Evolutionary conservation across 1,284 basidiomycete genomes (phyloP), one percentile per base, ranked within the genome.

Genomic region (Leccinum griseonigrum): DNA sequence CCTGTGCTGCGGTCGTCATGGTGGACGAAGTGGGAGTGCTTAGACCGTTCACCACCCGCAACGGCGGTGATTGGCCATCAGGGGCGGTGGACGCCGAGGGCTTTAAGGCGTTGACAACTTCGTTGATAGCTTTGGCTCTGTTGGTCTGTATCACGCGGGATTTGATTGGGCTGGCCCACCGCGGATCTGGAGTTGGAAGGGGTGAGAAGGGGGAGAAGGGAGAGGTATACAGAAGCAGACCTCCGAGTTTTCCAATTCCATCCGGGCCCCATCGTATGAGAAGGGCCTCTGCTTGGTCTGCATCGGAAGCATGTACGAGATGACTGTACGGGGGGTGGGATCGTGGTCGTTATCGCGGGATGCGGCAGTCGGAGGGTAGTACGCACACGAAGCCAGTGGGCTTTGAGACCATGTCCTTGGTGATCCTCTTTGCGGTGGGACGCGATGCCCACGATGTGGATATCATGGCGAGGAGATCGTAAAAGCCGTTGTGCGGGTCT

Each of bases 121-220:
- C 87, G 67, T 94, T 94, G 66, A 96, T 83, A 32, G 92, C 93
- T 73, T 81, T 85, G 38, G 88, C 91, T 73, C 93, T 92, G 70
- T 88, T 89, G 61, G 82, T 83, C 62, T 85, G 81, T 63, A 88
- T 85, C 64, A 97, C 84, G 48, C 86, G 85, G 69, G 89, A 84
- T 79, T 97, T 97, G 79, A 97, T 95, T 59, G 92, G 93, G 70
- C 83, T 84, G 48, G 94, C 94, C 95, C 95, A 97, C 54, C 83
- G 84, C 65, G 92, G 92, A 80, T 95, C 94, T 95, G 70, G 57
- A 62, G 66, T 36, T 60, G 59, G 56, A 46, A 56, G 58, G 63
- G n/a, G 68, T n/a, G 54, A 57, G 62, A 62, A 65, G 67, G 62
- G 22, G 67, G 28, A 56, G 60, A 61, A 68, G 60, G 57, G 72